Evolutionary conservation across 2,329 filamentous ascomycete genomes (phyloP), one percentile per base, ranked within the genome.

Genomic region (Leptographium radiaticola): DNA sequence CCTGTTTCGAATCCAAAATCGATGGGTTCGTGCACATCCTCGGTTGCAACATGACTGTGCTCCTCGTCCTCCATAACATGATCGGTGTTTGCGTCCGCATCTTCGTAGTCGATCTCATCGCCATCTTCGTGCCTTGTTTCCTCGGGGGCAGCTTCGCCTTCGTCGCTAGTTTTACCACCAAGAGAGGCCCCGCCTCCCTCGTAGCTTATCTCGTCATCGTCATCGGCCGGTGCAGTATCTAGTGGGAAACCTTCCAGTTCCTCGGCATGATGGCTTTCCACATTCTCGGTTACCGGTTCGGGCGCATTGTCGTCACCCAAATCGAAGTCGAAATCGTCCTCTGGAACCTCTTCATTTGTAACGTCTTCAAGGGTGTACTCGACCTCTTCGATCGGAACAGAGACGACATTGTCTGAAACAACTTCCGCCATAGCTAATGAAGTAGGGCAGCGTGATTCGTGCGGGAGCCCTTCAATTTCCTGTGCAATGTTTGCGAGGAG

Each of bases 71-170:
- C 16, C 46, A 7, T 20, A 4, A 44, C 31, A 30, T 46, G 7
- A 4, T 33, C 51, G 15, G 52, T 49, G 31, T 49, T 38, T 7
- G 43, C 7, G 11, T 58, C 61, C 40, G 58, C 61, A 20, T 68
- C 63, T 38, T 71, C 67, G 49, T 69, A 68, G 44, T 67, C 67
- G 31, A 67, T 68, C 49, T 72, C 69, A 42, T 70, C 67, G 13
- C 61, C 55, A 18, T 58, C 57, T 2, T 60, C 60, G 3, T 55
- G 52, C 44, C 61, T 46, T n/a, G 34, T 15, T 9, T 47, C 50
- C 9, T 20, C 52, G 25, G 64, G 53, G n/a, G 51, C 51, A 18
- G 55, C 49, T 13, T 49, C 52, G 25, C 55, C 53, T 33, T 59
- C 49, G 20, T 51, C 44, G 15, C 12, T 43, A n/a, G n/a, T 18